These are phyloP conservation scores for Colletotrichum agaves DNA, from an alignment of 2,329 filamentous ascomycete genomes.

Conservation along the genomic window DNA sequence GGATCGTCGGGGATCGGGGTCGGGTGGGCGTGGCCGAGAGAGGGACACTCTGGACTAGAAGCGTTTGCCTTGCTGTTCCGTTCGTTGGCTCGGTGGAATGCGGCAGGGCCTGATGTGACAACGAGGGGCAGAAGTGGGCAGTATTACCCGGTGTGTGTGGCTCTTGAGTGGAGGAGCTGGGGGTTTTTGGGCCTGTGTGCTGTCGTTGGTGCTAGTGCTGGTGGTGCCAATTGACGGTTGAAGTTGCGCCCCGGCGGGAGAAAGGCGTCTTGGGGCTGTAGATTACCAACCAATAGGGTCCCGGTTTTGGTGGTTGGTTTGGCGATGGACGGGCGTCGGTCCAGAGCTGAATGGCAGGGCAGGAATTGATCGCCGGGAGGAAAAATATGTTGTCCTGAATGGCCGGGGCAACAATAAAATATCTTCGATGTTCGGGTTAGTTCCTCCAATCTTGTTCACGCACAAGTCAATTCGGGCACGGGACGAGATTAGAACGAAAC, in stretches of 20 bases:
- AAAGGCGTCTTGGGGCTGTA: slow-evolving; percentile 9
- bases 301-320: not conserved
- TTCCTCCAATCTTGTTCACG: slow-evolving; percentile 15
- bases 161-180: slow-evolving; percentile 15
- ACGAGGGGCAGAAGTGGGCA: slow-evolving; percentile 36
- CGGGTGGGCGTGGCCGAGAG: slow-evolving; percentile 29
- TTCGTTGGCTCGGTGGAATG: slow-evolving; percentile 31
- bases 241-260: not conserved
- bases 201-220: not conserved
- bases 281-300: slow-evolving; percentile 4
- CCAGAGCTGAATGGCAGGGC: not conserved
- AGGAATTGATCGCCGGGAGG: not conserved
- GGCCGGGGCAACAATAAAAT: slow-evolving; percentile 1
- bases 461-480: slow-evolving; percentile 9
- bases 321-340: not conserved
- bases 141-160: slow-evolving; percentile 1
- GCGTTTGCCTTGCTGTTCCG: slow-evolving; percentile 21
- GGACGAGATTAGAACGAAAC: slow-evolving; percentile 19
- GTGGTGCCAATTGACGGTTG: not conserved
- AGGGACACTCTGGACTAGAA: slow-evolving; percentile 6
- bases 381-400: not conserved
- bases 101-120: slow-evolving; percentile 35
- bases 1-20: slow-evolving; percentile 27
- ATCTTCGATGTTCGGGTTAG: not conserved
- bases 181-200: not conserved